Evolutionary conservation across 2,329 filamentous ascomycete genomes (phyloP), one percentile per base, ranked within the genome.

Genomic region (Colletotrichum chlorophyti): DNA sequence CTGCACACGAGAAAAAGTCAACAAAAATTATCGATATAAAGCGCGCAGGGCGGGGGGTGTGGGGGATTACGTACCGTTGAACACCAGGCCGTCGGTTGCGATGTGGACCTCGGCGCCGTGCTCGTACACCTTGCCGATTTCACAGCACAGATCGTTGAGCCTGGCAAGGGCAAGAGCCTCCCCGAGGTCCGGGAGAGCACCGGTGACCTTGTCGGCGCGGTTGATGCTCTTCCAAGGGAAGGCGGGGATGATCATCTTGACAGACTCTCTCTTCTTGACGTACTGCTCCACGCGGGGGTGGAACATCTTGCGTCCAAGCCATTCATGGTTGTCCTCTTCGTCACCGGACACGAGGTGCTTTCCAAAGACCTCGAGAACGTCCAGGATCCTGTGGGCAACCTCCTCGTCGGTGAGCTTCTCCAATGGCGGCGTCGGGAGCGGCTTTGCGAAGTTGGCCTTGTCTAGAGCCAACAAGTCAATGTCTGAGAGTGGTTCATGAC

Each of bases 31-130:
- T 6, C 9, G 4, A 0, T 15, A 1, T 5, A 14, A 5, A 6
- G 12, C 10, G 2, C 11, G 12, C 9, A 38, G 5, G 19, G 14
- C 21, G 7, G 0, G 10, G 11, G 6, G 0, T 6, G 6, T 15
- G 12, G 21, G 2, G 27, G 27, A 12, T n/a, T 6, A 7, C 26
- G 27, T 47, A 62, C 59, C 60, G 26, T 62, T 62, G 17, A 60
- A 79, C 2, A 77, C 72, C 2, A 78, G 67, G 1, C 77, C 77
- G 52, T 79, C 77, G 0, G 76, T 77, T 27, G 70, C 72, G 34
- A 79, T 77, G 51, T 72, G 68, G 2, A 78, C 65, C 34, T 74
- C 66, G 3, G 75, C 76, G 5, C 75, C 76, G 14, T 70, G 72
- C 10, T 66, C 60, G 53, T 79, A 78, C 2, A 76, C 60, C 9